phyloP scores from a whole-genome alignment of 371 early-diverging fungal genomes.

The Phascolomyces articulosus region DNA sequence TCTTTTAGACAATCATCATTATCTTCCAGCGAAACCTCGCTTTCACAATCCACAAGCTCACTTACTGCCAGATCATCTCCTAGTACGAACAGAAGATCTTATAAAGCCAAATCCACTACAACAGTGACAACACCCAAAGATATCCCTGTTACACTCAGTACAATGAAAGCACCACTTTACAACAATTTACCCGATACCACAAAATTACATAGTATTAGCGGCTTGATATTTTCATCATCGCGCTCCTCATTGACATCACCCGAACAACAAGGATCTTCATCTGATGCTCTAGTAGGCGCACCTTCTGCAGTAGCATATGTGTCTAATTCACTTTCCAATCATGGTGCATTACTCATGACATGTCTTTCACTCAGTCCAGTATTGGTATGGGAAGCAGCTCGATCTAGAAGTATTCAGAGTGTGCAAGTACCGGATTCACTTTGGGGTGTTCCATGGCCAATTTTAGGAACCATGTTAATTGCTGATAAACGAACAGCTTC shows the following conservation, averaged over 20 bases:
- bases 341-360: conserved; percentile 8
- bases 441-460: conserved; percentile 45
- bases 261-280: neutral
- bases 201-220: neutral
- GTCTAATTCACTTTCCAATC: conserved; percentile 9
- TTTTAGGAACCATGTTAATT: conserved; percentile 26
- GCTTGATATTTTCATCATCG: neutral
- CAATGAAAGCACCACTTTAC: neutral
- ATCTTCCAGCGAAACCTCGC: conserved; percentile 27
- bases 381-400: conserved; percentile 32
- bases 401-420: neutral
- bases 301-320: conserved; percentile 9
- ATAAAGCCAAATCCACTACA: conserved; percentile 32
- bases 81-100: neutral
- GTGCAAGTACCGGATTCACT: conserved; percentile 10
- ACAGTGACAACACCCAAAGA: conserved; percentile 25
- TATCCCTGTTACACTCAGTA: conserved; percentile 27
- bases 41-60: conserved; percentile 2
- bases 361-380: conserved; percentile 27
- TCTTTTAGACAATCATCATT: conserved; percentile 33
- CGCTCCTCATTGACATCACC: neutral
- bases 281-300: neutral
- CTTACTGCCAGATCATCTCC: conserved; percentile 13
- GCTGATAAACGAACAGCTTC: neutral
- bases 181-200: neutral